These are phyloP conservation scores for Chaetomium strumarium DNA, from an alignment of 2,329 filamentous ascomycete genomes.

Conservation along the genomic window DNA sequence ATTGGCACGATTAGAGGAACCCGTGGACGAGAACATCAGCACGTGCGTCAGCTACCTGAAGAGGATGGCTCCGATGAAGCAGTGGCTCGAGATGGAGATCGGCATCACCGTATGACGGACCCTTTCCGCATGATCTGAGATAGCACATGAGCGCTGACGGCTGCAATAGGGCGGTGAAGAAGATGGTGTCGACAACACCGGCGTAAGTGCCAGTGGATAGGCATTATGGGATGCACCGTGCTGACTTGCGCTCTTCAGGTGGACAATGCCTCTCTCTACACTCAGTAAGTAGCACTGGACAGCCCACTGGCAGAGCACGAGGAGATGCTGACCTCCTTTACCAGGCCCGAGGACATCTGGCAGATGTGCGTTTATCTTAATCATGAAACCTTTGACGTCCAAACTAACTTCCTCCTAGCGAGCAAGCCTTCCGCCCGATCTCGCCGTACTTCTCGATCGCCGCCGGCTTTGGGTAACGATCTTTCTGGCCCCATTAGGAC, in stretches of 20 bases:
- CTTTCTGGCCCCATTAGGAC: too few species aligned
- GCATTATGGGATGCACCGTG: background rate
- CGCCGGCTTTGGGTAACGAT: conserved; percentile 67
- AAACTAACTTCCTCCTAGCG: conserved; percentile 11
- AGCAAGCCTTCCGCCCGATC: conserved; percentile 72
- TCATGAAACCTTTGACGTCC: background rate
- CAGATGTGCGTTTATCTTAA: conserved; percentile 59
- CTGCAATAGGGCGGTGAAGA: conserved; percentile 61
- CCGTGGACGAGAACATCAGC: conserved; percentile 81
- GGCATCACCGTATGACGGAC: conserved; percentile 67
- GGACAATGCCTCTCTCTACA: conserved; percentile 48
- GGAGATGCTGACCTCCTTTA: background rate
- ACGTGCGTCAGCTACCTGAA: conserved; percentile 92
- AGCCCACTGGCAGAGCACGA: background rate
- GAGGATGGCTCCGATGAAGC: conserved; percentile 92
- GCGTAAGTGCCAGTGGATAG: conserved; percentile 1
- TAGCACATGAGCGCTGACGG: background rate
- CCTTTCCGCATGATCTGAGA: background rate
- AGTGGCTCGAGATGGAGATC: conserved; percentile 98
- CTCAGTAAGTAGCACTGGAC: conserved; percentile 46
- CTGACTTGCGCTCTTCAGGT: conserved; percentile 9
- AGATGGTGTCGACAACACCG: conserved; percentile 54
- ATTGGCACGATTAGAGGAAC: conserved; percentile 62
- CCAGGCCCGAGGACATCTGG: conserved; percentile 79
- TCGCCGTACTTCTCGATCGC: conserved; percentile 97